Evolutionary conservation across 495 filamentous ascomycete genomes (phyloP).

Genomic region (Penicillium psychrofluorescens): DNA sequence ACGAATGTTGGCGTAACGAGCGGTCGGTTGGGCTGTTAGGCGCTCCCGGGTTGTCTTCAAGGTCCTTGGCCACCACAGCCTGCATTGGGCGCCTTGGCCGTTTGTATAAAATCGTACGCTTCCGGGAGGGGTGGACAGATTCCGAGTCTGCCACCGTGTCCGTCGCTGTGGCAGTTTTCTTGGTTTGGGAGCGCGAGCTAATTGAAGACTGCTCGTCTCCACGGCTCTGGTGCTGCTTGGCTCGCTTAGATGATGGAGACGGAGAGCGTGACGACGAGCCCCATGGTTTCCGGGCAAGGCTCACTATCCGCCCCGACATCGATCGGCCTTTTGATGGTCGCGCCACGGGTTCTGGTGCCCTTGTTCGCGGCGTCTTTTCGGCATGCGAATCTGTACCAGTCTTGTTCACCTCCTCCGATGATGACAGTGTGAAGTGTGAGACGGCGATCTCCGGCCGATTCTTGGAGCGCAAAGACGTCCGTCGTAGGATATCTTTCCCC

Average conservation of each 20-base stretch:
- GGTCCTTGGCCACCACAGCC: constrained; percentile 38
- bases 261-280: constrained; percentile 56
- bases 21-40: constrained; percentile 43
- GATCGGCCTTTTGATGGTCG: constrained; percentile 40
- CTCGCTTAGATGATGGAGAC: constrained; percentile 42
- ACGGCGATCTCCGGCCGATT: constrained; percentile 26
- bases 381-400: constrained; percentile 10
- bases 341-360: constrained; percentile 30
- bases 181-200: constrained; percentile 19
- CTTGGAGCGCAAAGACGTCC: constrained; percentile 36
- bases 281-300: constrained; percentile 63
- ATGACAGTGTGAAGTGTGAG: constrained; percentile 30
- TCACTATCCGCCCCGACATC: constrained; percentile 59
- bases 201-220: too few species aligned
- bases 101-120: constrained; percentile 34
- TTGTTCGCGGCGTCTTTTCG: constrained; percentile 23
- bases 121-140: constrained; percentile 21
- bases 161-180: constrained; percentile 5
- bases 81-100: constrained; percentile 45
- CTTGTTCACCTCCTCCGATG: constrained; percentile 27
- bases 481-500: constrained; percentile 39
- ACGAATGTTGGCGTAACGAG: constrained; percentile 48
- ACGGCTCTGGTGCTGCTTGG: constrained; percentile 30
- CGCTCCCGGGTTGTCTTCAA: constrained; percentile 31
- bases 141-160: constrained; percentile 25